Percentiles rank a stretch among this genome's conserved stretches.
Evolutionary conservation across 1,284 basidiomycete genomes (phyloP).

Genomic region (Cutaneotrichosporon dermatis): DNA sequence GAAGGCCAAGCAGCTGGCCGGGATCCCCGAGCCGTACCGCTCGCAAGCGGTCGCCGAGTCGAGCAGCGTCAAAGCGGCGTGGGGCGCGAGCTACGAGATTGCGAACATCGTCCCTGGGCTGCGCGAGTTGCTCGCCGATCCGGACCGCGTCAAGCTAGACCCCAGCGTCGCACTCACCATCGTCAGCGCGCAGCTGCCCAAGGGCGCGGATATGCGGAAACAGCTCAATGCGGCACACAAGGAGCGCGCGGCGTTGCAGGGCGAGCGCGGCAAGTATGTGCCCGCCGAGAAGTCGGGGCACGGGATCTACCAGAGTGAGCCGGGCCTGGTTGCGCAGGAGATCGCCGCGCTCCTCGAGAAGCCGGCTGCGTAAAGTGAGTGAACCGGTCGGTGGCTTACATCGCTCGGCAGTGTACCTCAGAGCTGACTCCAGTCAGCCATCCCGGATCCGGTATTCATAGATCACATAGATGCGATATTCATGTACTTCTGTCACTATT

Average conservation of each 20-base stretch:
- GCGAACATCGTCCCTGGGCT: constrained; percentile 3
- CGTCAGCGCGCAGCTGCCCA: constrained; percentile 1
- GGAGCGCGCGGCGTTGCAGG: background rate
- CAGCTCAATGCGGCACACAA: constrained; percentile 2
- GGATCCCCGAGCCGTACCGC: constrained; percentile 3
- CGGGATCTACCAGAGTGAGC: constrained; percentile 2
- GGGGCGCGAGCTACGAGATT: background rate
- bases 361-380: background rate
- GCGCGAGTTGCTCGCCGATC: background rate
- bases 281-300: constrained; percentile 4
- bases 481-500: background rate
- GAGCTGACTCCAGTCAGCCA: background rate
- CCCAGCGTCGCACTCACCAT: background rate
- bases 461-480: too few species aligned
- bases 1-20: background rate
- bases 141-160: background rate
- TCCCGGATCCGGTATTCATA: background rate
- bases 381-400: too few species aligned
- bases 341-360: constrained; percentile 52
- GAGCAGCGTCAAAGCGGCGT: background rate
- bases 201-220: background rate
- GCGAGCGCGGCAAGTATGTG: constrained; percentile 6
- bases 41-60: background rate
- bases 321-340: constrained; percentile 2
- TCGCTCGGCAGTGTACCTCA: background rate